Conservation (phyloP, 805 yeast species). For the Nematodospora valgi region DNA sequence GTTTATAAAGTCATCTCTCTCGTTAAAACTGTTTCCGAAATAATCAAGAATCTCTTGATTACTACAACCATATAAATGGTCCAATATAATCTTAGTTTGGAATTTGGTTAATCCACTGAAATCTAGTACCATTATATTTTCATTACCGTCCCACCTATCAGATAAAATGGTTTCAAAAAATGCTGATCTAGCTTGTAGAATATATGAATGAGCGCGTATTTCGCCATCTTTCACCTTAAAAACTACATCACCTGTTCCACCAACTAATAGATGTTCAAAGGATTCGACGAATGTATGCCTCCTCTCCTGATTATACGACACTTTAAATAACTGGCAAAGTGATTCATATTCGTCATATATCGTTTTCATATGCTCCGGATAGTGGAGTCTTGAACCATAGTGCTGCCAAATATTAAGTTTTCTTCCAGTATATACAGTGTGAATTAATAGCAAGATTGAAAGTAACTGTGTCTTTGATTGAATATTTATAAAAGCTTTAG, state of each 20-base stretch:
- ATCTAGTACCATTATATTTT: constrained; percentile 25
- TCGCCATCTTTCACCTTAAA: constrained; percentile 48
- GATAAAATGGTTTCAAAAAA: constrained; percentile 62
- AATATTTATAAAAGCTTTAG: constrained; percentile 15
- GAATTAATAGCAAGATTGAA: constrained; percentile 39
- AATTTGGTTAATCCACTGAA: constrained; percentile 40
- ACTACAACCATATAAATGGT: constrained; percentile 55
- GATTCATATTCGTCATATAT: constrained; percentile 26
- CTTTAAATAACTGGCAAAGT: constrained; percentile 13
- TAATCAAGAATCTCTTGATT: constrained; percentile 39
- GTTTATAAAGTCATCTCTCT: constrained; percentile 47
- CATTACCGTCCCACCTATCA: constrained; percentile 45
- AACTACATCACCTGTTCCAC: constrained; percentile 36
- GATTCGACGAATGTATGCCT: neutral
- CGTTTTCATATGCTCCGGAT: constrained; percentile 26
- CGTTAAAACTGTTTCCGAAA: constrained; percentile 15
- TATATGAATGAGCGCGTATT: constrained; percentile 44
- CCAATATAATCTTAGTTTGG: constrained; percentile 49
- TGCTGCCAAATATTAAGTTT: constrained; percentile 45
- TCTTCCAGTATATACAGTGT: constrained; percentile 49
- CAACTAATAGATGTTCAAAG: constrained; percentile 11
- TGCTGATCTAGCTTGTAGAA: constrained; percentile 56
- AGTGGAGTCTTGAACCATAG: constrained; percentile 20
- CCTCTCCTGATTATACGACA: constrained; percentile 1
- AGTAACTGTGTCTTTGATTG: constrained; percentile 24